Percentiles rank a stretch among this genome's conserved stretches.
phyloP scores from a whole-genome alignment of 2,329 filamentous ascomycete species.

The Grosmannia penicillata region DNA sequence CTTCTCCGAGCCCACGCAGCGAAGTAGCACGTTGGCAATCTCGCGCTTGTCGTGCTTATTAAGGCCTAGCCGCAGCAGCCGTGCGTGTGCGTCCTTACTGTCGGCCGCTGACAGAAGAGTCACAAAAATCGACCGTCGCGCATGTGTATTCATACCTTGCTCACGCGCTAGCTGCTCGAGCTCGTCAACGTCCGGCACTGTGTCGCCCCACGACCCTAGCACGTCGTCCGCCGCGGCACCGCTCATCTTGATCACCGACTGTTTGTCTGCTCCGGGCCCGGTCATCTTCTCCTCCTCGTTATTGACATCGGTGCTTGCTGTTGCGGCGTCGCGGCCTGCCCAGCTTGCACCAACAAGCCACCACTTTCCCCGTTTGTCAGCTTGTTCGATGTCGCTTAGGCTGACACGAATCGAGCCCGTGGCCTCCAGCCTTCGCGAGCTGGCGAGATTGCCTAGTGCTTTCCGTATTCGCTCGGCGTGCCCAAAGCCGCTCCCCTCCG shows the following conservation, averaged over 20 bases:
- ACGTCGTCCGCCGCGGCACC: constrained; percentile 17
- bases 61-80: constrained; percentile 66
- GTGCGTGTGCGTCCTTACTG: constrained; percentile 67
- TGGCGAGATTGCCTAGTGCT: constrained; percentile 58
- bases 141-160: constrained; percentile 75
- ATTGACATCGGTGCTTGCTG: constrained; percentile 4
- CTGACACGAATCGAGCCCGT: constrained; percentile 72
- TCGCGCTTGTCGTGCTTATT: constrained; percentile 79
- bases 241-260: constrained; percentile 17
- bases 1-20: constrained; percentile 71
- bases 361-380: constrained; percentile 87
- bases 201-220: constrained; percentile 26
- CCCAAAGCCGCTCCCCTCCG: constrained; percentile 52
- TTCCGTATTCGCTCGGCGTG: constrained; percentile 85
- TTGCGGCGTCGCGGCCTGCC: constrained; percentile 24
- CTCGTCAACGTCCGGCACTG: constrained; percentile 53
- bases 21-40: constrained; percentile 74
- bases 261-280: constrained; percentile 12
- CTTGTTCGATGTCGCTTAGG: constrained; percentile 66
- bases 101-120: constrained; percentile 77
- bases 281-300: constrained; percentile 4
- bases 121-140: constrained; percentile 84
- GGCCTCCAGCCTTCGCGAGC: constrained; percentile 49
- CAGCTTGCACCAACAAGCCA: constrained; percentile 98
- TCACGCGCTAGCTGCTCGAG: constrained; percentile 47